Evolutionary conservation across 148 eudicot species (phyloP).

Genomic region (Spergularia marina): DNA sequence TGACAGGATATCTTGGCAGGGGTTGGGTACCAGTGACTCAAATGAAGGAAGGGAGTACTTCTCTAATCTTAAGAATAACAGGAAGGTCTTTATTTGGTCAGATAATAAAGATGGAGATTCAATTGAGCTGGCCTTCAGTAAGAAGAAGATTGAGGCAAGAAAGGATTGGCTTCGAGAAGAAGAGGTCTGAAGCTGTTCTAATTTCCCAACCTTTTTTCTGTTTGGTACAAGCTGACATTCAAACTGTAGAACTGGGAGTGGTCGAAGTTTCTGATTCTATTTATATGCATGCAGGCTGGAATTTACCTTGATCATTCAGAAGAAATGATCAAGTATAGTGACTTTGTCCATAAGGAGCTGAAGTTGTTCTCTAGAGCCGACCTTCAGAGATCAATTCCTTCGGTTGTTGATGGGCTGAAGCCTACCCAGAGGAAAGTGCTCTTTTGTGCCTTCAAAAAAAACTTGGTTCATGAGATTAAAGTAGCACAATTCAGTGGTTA

Average conservation of each 20-base stretch:
- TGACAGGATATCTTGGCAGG: slow-evolving; percentile 36
- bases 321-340: slow-evolving; percentile 63
- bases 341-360: slow-evolving; percentile 93
- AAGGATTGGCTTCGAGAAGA: slow-evolving; percentile 88
- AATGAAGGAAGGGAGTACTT: slow-evolving; percentile 86
- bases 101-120: slow-evolving; percentile 78
- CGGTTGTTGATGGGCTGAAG: slow-evolving; percentile 91
- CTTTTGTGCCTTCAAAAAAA: slow-evolving; percentile 76
- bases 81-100: slow-evolving; percentile 77
- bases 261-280: background rate
- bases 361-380: slow-evolving; percentile 89
- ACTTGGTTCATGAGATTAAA: slow-evolving; percentile 61
- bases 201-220: background rate
- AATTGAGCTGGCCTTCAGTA: slow-evolving; percentile 95
- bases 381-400: slow-evolving; percentile 90
- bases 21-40: slow-evolving; percentile 87
- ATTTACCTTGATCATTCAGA: slow-evolving; percentile 65
- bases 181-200: slow-evolving; percentile 47
- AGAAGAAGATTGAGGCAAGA: slow-evolving; percentile 93
- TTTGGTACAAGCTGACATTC: no score
- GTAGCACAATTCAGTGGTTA: slow-evolving; percentile 86
- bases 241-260: background rate
- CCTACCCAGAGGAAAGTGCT: slow-evolving; percentile 98
- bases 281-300: slow-evolving; percentile 59
- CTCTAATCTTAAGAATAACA: slow-evolving; percentile 54